These are phyloP conservation scores for Gossypium rotundifolium DNA, from an alignment of 345 rosid species.

Conservation along the genomic window DNA sequence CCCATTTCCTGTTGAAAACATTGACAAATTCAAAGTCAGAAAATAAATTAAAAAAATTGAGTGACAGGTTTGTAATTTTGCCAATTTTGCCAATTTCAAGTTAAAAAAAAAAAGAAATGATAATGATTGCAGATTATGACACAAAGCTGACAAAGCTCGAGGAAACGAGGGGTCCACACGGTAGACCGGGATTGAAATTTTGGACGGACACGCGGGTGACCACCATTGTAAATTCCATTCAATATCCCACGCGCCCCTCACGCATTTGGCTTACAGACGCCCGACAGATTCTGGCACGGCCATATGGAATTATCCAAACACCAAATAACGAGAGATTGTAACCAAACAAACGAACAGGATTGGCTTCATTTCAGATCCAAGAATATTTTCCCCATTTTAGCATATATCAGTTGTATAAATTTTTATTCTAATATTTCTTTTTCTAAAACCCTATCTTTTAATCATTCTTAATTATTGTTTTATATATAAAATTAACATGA, in stretches of 20 bases:
- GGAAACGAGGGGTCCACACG: conserved; percentile 10
- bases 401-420: not conserved
- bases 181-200: conserved; percentile 1
- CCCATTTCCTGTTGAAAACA: not conserved
- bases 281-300: conserved; percentile 12
- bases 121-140: not conserved
- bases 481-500: too few species aligned
- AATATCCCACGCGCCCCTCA: not conserved
- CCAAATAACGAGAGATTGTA: too few species aligned
- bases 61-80: not conserved
- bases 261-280: not conserved
- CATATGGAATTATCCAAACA: too few species aligned
- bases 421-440: not conserved
- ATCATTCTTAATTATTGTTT: too few species aligned
- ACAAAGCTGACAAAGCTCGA: not conserved
- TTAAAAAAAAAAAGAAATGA: too few species aligned
- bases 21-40: not conserved
- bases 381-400: not conserved
- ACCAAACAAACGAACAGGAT: not conserved
- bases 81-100: not conserved
- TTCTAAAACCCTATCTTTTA: too few species aligned
- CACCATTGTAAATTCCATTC: not conserved
- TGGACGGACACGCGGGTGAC: conserved; percentile 22
- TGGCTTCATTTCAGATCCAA: conserved; percentile 10
- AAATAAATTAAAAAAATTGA: not conserved